These are phyloP conservation scores for Mucor mucedo DNA, from an alignment of 371 early-diverging fungal genomes.

Conservation along the genomic window DNA sequence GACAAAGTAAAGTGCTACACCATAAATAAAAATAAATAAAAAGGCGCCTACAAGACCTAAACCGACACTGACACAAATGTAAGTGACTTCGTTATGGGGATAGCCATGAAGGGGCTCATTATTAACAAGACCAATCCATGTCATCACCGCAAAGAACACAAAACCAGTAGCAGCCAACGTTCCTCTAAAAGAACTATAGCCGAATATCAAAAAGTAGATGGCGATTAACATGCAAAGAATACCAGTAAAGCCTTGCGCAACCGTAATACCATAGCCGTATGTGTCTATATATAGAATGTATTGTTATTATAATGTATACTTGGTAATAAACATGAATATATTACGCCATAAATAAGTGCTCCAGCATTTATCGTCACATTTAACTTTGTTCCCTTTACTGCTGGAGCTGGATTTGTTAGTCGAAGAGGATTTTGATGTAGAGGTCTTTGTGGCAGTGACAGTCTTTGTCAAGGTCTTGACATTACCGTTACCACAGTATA, in stretches of 20 bases:
- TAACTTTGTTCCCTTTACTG: background rate
- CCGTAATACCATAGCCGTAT: constrained; percentile 38
- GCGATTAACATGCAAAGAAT: constrained; percentile 38
- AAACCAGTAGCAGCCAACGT: constrained; percentile 45
- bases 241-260: constrained; percentile 42
- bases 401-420: constrained; percentile 9
- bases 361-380: constrained; percentile 37
- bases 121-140: constrained; percentile 50
- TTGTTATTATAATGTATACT: background rate
- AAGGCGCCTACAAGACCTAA: constrained; percentile 39
- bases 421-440: constrained; percentile 6
- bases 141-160: constrained; percentile 43
- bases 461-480: constrained; percentile 33
- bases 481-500: constrained; percentile 35
- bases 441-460: constrained; percentile 19
- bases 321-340: background rate
- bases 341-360: constrained; percentile 38
- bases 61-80: constrained; percentile 28
- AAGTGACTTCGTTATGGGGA: constrained; percentile 34
- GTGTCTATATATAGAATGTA: constrained; percentile 26
- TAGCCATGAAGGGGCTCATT: constrained; percentile 42
- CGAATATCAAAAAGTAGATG: constrained; percentile 39
- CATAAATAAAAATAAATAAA: constrained; percentile 33
- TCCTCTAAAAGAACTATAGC: constrained; percentile 37
- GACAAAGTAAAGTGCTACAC: constrained; percentile 42